Conservation (phyloP, 768 basidiomycete species). For the Amanita phalloides region DNA sequence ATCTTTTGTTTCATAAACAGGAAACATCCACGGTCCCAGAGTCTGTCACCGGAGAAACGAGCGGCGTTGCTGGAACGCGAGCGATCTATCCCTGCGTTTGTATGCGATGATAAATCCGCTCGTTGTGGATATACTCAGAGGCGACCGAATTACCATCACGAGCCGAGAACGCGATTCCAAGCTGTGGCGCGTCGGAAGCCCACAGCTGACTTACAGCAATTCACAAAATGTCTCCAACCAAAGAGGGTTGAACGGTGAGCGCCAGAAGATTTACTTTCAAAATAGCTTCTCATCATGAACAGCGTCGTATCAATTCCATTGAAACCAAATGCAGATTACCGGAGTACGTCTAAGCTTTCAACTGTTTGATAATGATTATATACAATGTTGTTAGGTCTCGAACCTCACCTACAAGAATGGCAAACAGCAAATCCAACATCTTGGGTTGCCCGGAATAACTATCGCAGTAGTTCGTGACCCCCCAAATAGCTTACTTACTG, state of each 20-base stretch:
- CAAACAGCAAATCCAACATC: conserved; percentile 50
- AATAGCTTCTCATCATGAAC: not conserved
- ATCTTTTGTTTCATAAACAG: conserved; percentile 10
- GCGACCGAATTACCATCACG: conserved; percentile 19
- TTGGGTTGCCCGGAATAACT: conserved; percentile 40
- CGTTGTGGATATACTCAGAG: conserved; percentile 26
- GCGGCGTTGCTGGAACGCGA: conserved; percentile 13
- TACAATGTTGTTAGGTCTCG: conserved; percentile 25
- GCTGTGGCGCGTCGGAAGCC: conserved; percentile 29
- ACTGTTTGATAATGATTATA: not conserved
- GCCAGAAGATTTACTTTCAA: not conserved
- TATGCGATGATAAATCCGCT: conserved; percentile 18
- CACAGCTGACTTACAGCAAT: conserved; percentile 54
- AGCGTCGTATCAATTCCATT: conserved; percentile 58
- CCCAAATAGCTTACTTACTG: not conserved
- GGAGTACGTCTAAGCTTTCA: conserved; percentile 25
- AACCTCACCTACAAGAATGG: conserved; percentile 42
- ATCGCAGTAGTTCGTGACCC: conserved; percentile 32
- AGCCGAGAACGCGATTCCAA: conserved; percentile 35
- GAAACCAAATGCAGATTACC: conserved; percentile 49
- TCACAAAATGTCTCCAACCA: conserved; percentile 40
- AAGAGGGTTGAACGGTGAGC: conserved; percentile 50
- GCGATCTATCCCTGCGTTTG: conserved; percentile 23
- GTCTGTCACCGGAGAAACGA: conserved; percentile 7
- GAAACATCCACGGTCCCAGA: conserved; percentile 23